Percentiles rank a stretch among this genome's conserved stretches.
phyloP scores from a whole-genome alignment of 2,329 filamentous ascomycete genomes.

The Bisporella sp. region DNA sequence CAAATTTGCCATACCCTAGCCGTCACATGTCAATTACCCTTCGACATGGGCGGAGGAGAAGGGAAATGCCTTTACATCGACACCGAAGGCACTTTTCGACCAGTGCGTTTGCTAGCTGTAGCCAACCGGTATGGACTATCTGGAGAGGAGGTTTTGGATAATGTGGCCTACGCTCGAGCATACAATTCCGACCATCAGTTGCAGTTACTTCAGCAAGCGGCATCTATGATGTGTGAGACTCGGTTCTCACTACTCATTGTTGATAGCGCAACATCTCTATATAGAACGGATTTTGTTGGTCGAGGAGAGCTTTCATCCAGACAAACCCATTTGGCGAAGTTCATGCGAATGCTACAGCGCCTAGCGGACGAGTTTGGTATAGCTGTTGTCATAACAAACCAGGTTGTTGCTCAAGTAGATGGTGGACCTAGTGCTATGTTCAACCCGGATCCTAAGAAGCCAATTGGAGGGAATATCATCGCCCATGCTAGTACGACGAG shows the following conservation, averaged over 20 bases:
- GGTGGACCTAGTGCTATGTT: slow-evolving; percentile 97
- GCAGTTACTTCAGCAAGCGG: slow-evolving; percentile 87
- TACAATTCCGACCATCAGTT: slow-evolving; percentile 99
- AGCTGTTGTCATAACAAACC: slow-evolving; percentile 96
- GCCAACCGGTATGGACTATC: slow-evolving; percentile 92
- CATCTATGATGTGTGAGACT: slow-evolving; percentile 99
- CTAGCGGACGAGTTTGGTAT: slow-evolving; percentile 85
- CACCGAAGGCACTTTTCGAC: slow-evolving; percentile 94
- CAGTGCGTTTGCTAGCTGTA: slow-evolving; percentile 82
- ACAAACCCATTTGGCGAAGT: slow-evolving; percentile 83
- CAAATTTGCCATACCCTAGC: slow-evolving; percentile 98
- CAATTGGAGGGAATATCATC: slow-evolving; percentile 97
- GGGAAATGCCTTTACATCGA: slow-evolving; percentile 98
- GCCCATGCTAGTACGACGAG: slow-evolving; percentile 94
- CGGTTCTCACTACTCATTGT: slow-evolving; percentile 93
- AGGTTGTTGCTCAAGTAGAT: slow-evolving; percentile 97
- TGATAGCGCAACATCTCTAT: slow-evolving; percentile 90
- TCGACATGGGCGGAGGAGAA: slow-evolving; percentile 98
- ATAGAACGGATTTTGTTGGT: slow-evolving; percentile 95
- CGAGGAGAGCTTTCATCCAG: slow-evolving; percentile 92
- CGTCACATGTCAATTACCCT: slow-evolving; percentile 93
- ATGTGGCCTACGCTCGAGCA: slow-evolving; percentile 93
- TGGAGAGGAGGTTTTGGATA: slow-evolving; percentile 95
- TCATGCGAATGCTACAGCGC: slow-evolving; percentile 77
- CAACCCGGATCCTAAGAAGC: slow-evolving; percentile 98